Base-by-base conservation (phyloP, 177 flowering plant species). In the Vitis hybrid region DNA sequence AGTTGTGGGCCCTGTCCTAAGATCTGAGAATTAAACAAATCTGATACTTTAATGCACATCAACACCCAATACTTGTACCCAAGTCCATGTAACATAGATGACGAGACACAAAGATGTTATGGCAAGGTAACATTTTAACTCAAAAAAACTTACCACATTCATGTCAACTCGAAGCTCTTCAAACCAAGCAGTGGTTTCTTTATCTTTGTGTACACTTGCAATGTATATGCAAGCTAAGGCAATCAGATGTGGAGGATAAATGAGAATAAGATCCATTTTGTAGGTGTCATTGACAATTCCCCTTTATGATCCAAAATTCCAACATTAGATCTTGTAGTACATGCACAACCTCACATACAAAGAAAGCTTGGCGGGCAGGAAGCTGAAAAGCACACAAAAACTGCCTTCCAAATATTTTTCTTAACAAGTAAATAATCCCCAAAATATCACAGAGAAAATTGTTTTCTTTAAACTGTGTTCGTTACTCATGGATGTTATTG, bases 101-200 rank as follows among this genome's bases (percentile, higher is more conserved):
- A 26, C 0, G 29, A 26, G 29, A 26, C 29, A 26, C 29, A 26
- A 39, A 39, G 45, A 39, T 7, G 8, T 39, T 39, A 39, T 39
- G 45, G 45, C 45, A 39, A 39, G 9, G 45, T 5, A 39, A 62
- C n/a, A 60, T 49, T 29, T 52, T 3, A 45, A 52, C 33, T 49
- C 31, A 5, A 18, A 59, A 26, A 69, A 12, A 74, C 89, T 77
- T 75, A 95, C 99, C 96, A 87, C 90, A 74, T 91, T 95, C 98
- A 95, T 93, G 73, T 95, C 99, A 69, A 86, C 97, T 14, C 85
- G 93, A 51, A 95, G 98, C 86, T 95, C 97, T 84, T 95, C 99
- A 82, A 95, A 93, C 99, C 99, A 95, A 22, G 96, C 71, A 2
- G 90, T 90, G 62, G 85, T 87, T 69, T 95, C 99, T 80, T 87